Base-by-base conservation (phyloP, 106 monocot species). In the Platanthera zijinensis region DNA sequence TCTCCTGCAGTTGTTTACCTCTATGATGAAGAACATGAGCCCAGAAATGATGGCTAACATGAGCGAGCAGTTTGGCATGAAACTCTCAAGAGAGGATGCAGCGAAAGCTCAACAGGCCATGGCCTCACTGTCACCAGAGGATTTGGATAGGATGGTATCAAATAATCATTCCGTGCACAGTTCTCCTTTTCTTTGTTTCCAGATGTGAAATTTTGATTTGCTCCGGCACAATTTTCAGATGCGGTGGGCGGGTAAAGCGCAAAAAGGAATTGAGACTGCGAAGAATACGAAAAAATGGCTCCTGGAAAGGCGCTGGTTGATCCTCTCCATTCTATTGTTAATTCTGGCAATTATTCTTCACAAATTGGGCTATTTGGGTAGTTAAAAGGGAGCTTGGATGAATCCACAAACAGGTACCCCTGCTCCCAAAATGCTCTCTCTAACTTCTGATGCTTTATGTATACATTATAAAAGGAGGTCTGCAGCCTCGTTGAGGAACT, bases 1-100 rank as follows among this genome's bases (percentile, higher is more conserved):
- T 67, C 13, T 83, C 66, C 78, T 77, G 32, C 84, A 99, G 99
- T 94, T 94, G 99, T 88, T 94, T 80, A 74, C 89, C 66, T 85
- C 89, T 48, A 94, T 99, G 99, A 90, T 99, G 92, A 89, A 90
- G 82, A 94, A 86, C 57, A 94, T 99, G 84, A 94, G 82, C 64
- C 99, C 99, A 54, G 99, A 99, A 77, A 94, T 92, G 90, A 94
- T 99, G 92, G 78, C 86, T 76, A 87, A 77, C 74, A 99, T 99
- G 94, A 86, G 99, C 11, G 84, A 92, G 70, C 91, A 92, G 72
- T 94, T 92, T 79, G 99, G 94, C 0, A 82, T 99, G 85, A 99
- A 94, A 77, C 81, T 99, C 8, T 92, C 94, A 10, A 94, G 85
- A 74, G 94, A 99, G 64, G 94, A 99, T 67, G 99, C 92, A 46